Conservation (phyloP, 108 stramenopile species). For the Nitzschia sp. region DNA sequence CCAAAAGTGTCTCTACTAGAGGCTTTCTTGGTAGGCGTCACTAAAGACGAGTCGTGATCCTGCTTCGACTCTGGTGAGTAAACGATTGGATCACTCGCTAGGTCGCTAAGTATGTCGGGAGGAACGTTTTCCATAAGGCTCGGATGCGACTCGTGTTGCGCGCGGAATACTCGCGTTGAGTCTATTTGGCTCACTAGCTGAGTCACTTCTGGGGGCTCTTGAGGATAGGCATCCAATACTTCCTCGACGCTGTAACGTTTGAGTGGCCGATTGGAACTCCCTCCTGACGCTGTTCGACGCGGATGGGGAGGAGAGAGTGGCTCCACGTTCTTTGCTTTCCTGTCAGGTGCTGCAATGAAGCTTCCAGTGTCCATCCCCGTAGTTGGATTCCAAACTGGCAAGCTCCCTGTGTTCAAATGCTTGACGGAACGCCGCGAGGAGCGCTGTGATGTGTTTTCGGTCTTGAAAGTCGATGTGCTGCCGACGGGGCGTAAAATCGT, state of each 20-base stretch:
- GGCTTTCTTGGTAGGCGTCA: not conserved
- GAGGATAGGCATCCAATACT: slow-evolving; percentile 9
- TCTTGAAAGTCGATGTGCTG: not conserved
- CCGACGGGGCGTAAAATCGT: not conserved
- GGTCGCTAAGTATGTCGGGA: not conserved
- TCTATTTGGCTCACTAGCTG: slow-evolving; percentile 6
- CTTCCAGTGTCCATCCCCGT: slow-evolving; percentile 3
- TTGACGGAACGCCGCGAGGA: not conserved
- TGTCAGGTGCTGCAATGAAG: not conserved
- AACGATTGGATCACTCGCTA: not conserved
- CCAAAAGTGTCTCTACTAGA: not conserved
- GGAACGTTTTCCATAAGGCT: too few relatives aligned
- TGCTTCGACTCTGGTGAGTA: not conserved
- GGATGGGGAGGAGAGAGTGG: not conserved
- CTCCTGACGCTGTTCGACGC: not conserved
- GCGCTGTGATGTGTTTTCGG: not conserved
- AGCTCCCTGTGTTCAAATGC: not conserved
- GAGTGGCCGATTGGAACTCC: not conserved
- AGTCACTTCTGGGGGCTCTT: slow-evolving; percentile 9
- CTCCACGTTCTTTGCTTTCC: not conserved
- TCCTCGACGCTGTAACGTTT: slow-evolving; percentile 4
- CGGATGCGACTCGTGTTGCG: not conserved
- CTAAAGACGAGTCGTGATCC: not conserved
- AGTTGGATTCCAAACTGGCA: slow-evolving; percentile 11
- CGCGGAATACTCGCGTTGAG: not conserved